phyloP scores from a whole-genome alignment of 2,329 filamentous ascomycete genomes.

The Pseudovirgaria hyperparasitica region DNA sequence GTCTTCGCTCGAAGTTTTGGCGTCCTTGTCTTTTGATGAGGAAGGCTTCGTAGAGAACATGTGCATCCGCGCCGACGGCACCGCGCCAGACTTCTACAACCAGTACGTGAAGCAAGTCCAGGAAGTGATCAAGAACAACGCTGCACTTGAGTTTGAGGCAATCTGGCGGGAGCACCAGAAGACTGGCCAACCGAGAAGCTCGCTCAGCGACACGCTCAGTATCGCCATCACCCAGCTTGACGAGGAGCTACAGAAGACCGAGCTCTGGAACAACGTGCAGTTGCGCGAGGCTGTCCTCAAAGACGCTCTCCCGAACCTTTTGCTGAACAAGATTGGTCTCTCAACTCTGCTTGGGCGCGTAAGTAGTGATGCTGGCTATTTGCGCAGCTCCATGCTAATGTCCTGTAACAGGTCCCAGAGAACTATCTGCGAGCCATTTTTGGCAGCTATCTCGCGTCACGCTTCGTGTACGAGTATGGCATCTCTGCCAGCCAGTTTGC shows the following conservation, averaged over 20 bases:
- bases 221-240: conserved; percentile 91
- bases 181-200: conserved; percentile 66
- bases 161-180: conserved; percentile 91
- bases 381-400: not conserved
- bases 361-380: conserved; percentile 21
- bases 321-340: conserved; percentile 81
- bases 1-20: conserved; percentile 89
- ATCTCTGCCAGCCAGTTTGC: conserved; percentile 90
- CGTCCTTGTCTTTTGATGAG: conserved; percentile 89
- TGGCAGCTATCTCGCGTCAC: conserved; percentile 84
- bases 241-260: conserved; percentile 87
- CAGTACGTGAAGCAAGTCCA: conserved; percentile 88
- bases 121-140: conserved; percentile 80
- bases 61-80: conserved; percentile 70
- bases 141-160: conserved; percentile 87
- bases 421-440: conserved; percentile 91
- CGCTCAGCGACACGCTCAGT: conserved; percentile 85
- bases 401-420: conserved; percentile 54
- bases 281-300: conserved; percentile 66
- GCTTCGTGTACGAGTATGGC: conserved; percentile 93
- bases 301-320: conserved; percentile 73
- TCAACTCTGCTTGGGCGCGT: conserved; percentile 74
- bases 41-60: conserved; percentile 80
- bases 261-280: conserved; percentile 74
- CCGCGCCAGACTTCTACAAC: conserved; percentile 80